phyloP scores from a whole-genome alignment of 495 filamentous ascomycete species.

The Penicillium lividum region DNA sequence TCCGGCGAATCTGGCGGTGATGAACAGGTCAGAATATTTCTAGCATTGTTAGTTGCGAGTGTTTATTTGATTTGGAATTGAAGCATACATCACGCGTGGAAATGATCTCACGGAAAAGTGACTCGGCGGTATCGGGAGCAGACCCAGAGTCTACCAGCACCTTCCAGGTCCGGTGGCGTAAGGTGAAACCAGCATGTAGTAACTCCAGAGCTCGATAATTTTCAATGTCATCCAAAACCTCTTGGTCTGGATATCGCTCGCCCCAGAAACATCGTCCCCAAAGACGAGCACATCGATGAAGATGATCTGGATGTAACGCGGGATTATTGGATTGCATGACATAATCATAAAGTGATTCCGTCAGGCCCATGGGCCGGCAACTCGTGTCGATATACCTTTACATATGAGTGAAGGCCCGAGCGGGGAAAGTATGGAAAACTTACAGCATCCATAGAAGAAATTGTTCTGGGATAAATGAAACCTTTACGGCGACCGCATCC shows the following conservation, averaged over 20 bases:
- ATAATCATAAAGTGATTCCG: conserved; percentile 42
- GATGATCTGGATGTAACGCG: conserved; percentile 40
- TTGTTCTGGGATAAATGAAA: conserved; percentile 45
- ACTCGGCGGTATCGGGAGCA: conserved; percentile 32
- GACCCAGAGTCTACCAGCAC: conserved; percentile 35
- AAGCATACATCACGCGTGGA: conserved; percentile 32
- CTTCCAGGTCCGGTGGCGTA: conserved; percentile 45
- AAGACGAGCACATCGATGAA: conserved; percentile 41
- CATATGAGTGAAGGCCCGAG: not conserved
- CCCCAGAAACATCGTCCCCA: conserved; percentile 50
- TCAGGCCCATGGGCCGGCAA: conserved; percentile 35
- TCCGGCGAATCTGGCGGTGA: conserved; percentile 43
- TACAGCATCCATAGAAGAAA: conserved; percentile 45
- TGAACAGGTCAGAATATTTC: conserved; percentile 45
- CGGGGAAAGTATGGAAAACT: conserved; percentile 3
- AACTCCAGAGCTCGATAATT: conserved; percentile 47
- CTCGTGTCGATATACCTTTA: conserved; percentile 42
- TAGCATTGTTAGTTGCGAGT: conserved; percentile 17
- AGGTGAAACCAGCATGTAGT: conserved; percentile 33
- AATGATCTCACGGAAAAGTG: conserved; percentile 36
- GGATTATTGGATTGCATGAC: conserved; percentile 38
- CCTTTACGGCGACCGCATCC: conserved; percentile 18
- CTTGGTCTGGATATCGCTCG: conserved; percentile 45
- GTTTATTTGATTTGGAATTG: not conserved
- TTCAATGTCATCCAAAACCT: conserved; percentile 51